These are phyloP conservation scores for Amoebophrya sp. DNA, from an alignment of 169 alveolate genomes.

Conservation along the genomic window DNA sequence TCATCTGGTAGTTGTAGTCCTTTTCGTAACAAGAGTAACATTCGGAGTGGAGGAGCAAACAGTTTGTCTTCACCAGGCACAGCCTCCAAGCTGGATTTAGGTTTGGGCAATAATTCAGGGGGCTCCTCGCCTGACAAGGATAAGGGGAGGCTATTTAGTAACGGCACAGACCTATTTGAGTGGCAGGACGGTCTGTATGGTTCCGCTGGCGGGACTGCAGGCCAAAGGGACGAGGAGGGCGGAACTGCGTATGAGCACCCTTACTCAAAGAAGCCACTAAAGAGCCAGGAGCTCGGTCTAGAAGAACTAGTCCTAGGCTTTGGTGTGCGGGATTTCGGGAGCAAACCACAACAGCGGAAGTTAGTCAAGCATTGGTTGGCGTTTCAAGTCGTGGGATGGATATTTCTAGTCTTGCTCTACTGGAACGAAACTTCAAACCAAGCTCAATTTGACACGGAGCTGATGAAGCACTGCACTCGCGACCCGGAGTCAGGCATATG, in stretches of 20 bases:
- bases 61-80: neutral
- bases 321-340: neutral
- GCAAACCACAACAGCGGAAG: neutral
- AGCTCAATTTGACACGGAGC: neutral
- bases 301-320: neutral
- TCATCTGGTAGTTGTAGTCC: too few relatives aligned
- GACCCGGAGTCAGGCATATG: neutral
- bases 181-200: constrained; percentile 16
- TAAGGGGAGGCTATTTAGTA: neutral
- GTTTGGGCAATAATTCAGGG: neutral
- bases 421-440: neutral
- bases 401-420: neutral
- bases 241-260: neutral
- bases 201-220: neutral
- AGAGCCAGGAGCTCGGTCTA: neutral
- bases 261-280: neutral
- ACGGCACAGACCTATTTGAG: neutral
- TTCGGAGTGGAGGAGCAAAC: neutral
- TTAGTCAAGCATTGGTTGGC: neutral
- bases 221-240: neutral
- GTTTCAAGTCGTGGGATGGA: neutral
- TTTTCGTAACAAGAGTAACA: too few relatives aligned
- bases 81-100: neutral
- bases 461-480: neutral
- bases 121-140: neutral